Evolutionary conservation across 345 rosid species (phyloP), one percentile per base, ranked within the genome.

Genomic region (Citrus maxima): DNA sequence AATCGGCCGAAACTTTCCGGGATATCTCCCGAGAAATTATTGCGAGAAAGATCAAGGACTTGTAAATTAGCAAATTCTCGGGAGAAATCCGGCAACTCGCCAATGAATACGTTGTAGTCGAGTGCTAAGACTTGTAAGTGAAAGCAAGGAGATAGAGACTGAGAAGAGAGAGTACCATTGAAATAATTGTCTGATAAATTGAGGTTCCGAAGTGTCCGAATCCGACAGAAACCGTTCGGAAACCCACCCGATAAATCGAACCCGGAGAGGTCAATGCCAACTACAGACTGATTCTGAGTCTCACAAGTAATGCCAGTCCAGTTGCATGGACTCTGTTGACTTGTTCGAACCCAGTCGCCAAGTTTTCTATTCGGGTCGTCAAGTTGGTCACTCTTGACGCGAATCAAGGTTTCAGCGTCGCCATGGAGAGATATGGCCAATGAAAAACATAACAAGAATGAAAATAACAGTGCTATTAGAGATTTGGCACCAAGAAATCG

Each of bases 291-390:
- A 67, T 81, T 88, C 0, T 18, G 80, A 64, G 65, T 0, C 16
- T 85, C 86, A 78, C 97, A 93, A 56, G 82, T 67, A 46, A 92
- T 76, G 78, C 97, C 98, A 3, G 90, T 85, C 95, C 96, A 93
- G 49, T 89, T 86, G 81, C 98, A 93, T 0, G 91, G 89, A 65
- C 56, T 85, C 19, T 28, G 85, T 38, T 67, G 82, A 62, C 80
- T 28, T 54, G 49, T 74, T 27, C 78, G 34, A 76, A 81, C 85
- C 98, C 98, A 93, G 80, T 87, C 85, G 35, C 40, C 38, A 35
- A 93, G 87, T 5, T 73, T 80, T 7, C 84, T 86, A 34, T 85
- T 60, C 68, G 88, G 89, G 83, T 90, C 93, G 4, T 70, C 8
- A 14, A 91, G 77, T 21, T 74, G 81, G 10, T 77, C 38, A 21